Evolutionary conservation across 768 basidiomycete species (phyloP), one percentile per base, ranked within the genome.

Genomic region (Lanmaoa rubissima): DNA sequence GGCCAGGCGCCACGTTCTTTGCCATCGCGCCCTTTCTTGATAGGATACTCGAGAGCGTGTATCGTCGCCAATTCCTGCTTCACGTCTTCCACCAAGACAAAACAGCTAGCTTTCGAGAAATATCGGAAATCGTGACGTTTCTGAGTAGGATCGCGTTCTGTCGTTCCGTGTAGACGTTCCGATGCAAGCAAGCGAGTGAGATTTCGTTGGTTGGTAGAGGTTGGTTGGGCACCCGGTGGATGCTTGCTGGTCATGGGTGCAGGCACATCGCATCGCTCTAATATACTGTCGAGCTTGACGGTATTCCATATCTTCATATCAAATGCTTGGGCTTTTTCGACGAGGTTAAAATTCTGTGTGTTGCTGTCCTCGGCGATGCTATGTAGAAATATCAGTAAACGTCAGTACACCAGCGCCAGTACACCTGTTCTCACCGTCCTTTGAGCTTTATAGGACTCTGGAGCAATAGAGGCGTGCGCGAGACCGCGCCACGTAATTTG

Each of bases 31-130:
- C 75, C 75, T 63, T 79, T 84, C 28, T 75, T 66, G 21, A 81
- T 68, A 32, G 81, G 74, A 72, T 96, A 98, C 69, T 98, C 94
- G 55, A 91, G 85, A 17, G 83, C 81, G 51, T 89, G 85, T 60
- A 98, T 82, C 2, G 97, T 92, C 14, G 93, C 87, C 40, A 94
- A 77, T 62, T 93, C 87, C 52, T 87, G 84, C 5, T 81, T 82
- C 54, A 93, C 81, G 65, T 98, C 96, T 70, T 98, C 95, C n/a
- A 98, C 82, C 43, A 98, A 80, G 44, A 98, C 80, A 69, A 93
- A 98, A 67, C 82, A 86, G 50, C 81, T 83, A 41, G 79, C 79
- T 41, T 85, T 83, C 17, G 82, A 73, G 72, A 98, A 98, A 70
- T 98, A 99, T 54, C 81, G 83, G 67, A 85, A 92, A 71, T 95